These are phyloP conservation scores for Backusella tuberculispora DNA, from an alignment of 192 early-diverging fungal species.

Conservation along the genomic window DNA sequence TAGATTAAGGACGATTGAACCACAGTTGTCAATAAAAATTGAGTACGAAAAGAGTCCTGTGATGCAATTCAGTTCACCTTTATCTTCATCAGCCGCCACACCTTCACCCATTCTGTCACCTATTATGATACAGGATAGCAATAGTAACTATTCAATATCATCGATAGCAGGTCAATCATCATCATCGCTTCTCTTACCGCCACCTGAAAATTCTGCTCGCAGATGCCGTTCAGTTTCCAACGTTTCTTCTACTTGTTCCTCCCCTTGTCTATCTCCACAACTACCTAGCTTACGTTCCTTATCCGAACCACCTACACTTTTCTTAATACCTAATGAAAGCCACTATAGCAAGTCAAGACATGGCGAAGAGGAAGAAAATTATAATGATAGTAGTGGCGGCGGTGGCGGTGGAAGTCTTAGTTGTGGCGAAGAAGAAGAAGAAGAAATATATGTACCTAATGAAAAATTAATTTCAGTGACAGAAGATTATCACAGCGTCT, in stretches of 20 bases:
- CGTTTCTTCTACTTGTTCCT: slow-evolving; percentile 4
- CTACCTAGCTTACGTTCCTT: slow-evolving; percentile 7
- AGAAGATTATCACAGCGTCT: slow-evolving; percentile 15
- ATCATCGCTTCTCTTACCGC: slow-evolving; percentile 9
- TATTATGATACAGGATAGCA: background rate
- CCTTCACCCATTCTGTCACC: slow-evolving; percentile 11
- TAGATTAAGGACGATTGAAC: slow-evolving; percentile 19
- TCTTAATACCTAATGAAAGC: background rate
- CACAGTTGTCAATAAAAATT: slow-evolving; percentile 9
- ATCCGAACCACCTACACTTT: slow-evolving; percentile 20
- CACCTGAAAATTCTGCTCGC: slow-evolving; percentile 8
- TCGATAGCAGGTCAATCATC: background rate
- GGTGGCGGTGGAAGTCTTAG: background rate
- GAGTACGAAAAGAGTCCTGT: slow-evolving; percentile 4
- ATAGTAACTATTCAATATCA: background rate
- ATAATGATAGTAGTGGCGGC: background rate
- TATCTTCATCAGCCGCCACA: background rate
- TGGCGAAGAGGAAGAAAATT: background rate
- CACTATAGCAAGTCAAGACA: background rate
- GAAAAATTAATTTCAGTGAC: background rate
- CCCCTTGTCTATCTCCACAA: background rate
- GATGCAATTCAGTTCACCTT: slow-evolving; percentile 15
- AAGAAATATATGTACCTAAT: background rate
- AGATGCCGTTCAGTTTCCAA: slow-evolving; percentile 19
- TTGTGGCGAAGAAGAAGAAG: background rate